Evolutionary conservation across 176 grass and related monocot species (phyloP), one percentile per base, ranked within the genome.

Genomic region (Musa schizocarpa): DNA sequence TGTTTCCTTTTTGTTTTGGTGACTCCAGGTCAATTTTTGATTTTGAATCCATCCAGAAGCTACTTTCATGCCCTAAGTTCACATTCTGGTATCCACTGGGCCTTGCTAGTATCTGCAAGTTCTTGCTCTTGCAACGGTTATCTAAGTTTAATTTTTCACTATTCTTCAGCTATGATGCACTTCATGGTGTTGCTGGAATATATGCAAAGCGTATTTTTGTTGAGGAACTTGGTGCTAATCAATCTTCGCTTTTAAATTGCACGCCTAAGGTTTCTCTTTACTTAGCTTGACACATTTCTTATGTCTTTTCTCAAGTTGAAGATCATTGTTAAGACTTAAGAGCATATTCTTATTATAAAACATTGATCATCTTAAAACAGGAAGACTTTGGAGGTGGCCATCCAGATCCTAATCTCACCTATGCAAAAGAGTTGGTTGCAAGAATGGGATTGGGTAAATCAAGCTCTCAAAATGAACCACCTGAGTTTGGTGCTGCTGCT

Each of bases 341-440:
- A 49, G 14, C 20, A 63, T 49, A 50, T 4, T 20, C 12, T 53
- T 68, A 9, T 27, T 79, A 70, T 70, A 20, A 70, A 51, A 6
- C 34, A 70, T 51, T 69, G 29, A 50, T 65, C 82, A 9, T 79
- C 53, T 58, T 87, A 23, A 77, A 88, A 76, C 80, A 99, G 95
- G 91, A 99, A 88, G 95, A 99, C 77, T 99, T 99, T 92, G 95
- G 95, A 52, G 95, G 95, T 34, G 91, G 91, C 11, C 91, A 99
- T 79, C 95, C 95, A 0, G 95, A 99, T 80, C 95, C 95, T 81
- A 99, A 99, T 84, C 79, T 99, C 29, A 99, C 95, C 3, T 99
- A 99, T 82, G 95, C 95, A 63, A 99, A 99, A 77, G 95, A 99
- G 62, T 82, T 99, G 79, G 95, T 99, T 81, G 95, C 80, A 26